Evolutionary conservation across 2,329 filamentous ascomycete species (phyloP).

Genomic region (Cephalotrichum gorgonifer): DNA sequence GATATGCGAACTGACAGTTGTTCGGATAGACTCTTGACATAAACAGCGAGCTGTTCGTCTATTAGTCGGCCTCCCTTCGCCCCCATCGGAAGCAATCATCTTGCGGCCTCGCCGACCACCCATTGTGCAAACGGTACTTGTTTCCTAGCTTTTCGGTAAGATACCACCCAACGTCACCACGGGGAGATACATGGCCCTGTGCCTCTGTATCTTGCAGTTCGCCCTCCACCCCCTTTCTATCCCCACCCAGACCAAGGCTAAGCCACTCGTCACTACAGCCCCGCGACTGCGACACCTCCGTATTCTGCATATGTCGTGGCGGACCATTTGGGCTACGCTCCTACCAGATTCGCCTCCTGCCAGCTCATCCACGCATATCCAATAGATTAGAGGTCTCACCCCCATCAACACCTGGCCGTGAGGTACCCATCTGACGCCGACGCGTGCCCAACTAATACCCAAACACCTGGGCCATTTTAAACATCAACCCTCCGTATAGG

Average conservation of each 20-base stretch:
- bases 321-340: conserved; percentile 41
- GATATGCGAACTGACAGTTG: background rate
- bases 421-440: conserved; percentile 33
- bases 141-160: background rate
- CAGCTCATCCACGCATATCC: conserved; percentile 51
- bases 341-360: conserved; percentile 40
- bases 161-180: background rate
- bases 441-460: conserved; percentile 34
- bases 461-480: conserved; percentile 24
- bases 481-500: conserved; percentile 17
- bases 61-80: background rate
- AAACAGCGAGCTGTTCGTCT: background rate
- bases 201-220: conserved; percentile 3
- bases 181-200: background rate
- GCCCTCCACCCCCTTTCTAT: conserved; percentile 5
- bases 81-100: background rate
- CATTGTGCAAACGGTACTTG: background rate
- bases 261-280: conserved; percentile 19
- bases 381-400: conserved; percentile 40
- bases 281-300: conserved; percentile 30
- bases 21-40: background rate
- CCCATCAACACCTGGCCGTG: conserved; percentile 32
- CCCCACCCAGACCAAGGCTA: conserved; percentile 12
- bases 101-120: background rate
- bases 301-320: conserved; percentile 51